A percentile compares a stretch with the other conserved stretches of the same genome.
Evolutionary conservation across 345 rosid species (phyloP).

Genomic region (Heritiera littoralis): DNA sequence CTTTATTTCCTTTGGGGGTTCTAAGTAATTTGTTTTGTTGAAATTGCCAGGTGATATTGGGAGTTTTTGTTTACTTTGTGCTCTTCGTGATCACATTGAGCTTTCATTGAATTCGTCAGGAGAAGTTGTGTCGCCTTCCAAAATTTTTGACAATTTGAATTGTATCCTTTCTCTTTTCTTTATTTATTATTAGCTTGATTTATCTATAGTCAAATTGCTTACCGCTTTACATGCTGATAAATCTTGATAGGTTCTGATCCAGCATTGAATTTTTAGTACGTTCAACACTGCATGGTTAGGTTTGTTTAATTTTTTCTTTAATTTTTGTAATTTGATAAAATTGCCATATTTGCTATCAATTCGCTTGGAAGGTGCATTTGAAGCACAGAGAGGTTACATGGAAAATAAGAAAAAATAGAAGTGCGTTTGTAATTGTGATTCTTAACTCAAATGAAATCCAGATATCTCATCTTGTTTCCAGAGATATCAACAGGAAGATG

Average conservation of each 20-base stretch:
- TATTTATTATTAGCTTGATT: neutral
- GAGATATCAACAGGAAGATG: constrained; percentile 73
- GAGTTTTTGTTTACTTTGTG: constrained; percentile 58
- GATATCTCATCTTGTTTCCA: constrained; percentile 40
- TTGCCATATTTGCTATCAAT: neutral
- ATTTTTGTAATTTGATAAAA: neutral
- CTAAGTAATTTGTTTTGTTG: constrained; percentile 7
- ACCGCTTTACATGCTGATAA: neutral
- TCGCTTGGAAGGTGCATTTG: neutral
- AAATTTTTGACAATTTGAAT: constrained; percentile 40
- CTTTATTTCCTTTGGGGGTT: neutral
- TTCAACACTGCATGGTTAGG: neutral
- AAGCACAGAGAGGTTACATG: neutral
- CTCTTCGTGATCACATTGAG: constrained; percentile 57
- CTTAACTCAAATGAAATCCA: neutral
- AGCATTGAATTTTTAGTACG: neutral
- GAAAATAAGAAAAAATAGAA: neutral
- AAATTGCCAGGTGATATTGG: constrained; percentile 49
- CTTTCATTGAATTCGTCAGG: constrained; percentile 51
- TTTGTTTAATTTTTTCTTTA: neutral
- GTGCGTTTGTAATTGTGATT: neutral
- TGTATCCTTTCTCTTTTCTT: neutral
- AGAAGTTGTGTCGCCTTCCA: constrained; percentile 43
- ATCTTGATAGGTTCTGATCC: neutral
- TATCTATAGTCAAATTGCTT: neutral